Base-by-base conservation (phyloP, 257 asterid species). In the Solanum sejunctum region DNA sequence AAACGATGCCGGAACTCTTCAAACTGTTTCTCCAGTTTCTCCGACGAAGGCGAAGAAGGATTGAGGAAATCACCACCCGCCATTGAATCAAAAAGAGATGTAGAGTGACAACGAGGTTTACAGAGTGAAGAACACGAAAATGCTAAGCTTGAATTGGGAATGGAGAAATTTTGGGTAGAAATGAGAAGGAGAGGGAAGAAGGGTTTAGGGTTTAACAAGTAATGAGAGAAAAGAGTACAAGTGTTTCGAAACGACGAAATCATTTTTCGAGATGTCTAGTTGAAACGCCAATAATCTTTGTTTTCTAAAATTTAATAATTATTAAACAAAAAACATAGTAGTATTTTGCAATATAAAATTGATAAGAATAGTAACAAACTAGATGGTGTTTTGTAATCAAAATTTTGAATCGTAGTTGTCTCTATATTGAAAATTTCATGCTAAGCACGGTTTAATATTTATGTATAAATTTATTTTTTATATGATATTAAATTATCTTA, bases 21-120 rank as follows among this genome's bases (percentile, higher is more conserved):
- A 81, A 96, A 95, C 90, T 96, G 98, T 85, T 90, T 90, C 85
- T 92, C 98, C 73, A 95, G 88, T 51, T 90, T 84, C 64, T 86
- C 93, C 43, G 88, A 17, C 5, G 91, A 58, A 39, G 92, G 86
- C n/a, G 88, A 17, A 8, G 91, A 61, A 51, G 92, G 87, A 77
- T 86, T 86, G 82, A 64, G 81, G 83, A 81, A 55, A 85, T 81
- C 89, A 60, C 84, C 91, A 69, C 72, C 57, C 8, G 92, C 88
- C 96, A 93, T 92, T 63, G 95, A 88, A 61, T 89, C 70, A 87
- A 87, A 55, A 7, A 77, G 61, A 71, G 84, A 83, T 64, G 87
- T 56, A 39, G 83, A 88, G 49, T 54, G 87, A 69, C 66, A 57
- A 87, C 80, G 70, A 80, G 49, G 5, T 26, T 57, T 41, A 55